Base-by-base conservation (phyloP, 1,284 basidiomycete genomes). In the Earliella scabrosa region DNA sequence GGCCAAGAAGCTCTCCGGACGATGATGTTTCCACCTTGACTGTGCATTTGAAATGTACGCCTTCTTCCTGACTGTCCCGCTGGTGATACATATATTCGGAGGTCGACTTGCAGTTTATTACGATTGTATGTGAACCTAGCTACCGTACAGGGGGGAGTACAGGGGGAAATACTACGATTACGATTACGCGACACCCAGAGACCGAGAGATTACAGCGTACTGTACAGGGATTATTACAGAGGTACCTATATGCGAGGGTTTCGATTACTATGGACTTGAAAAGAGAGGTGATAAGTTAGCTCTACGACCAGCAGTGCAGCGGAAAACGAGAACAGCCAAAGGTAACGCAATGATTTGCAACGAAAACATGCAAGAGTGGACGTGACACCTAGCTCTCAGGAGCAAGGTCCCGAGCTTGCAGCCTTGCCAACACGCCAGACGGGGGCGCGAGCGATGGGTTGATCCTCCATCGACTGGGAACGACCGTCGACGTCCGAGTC, bases 1-100 rank as follows among this genome's bases (percentile, higher is more conserved):
- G 3, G 61, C 58, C 39, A 43, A 56, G 40, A 52, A 51, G 45
- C 49, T 66, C 21, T 54, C 56, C 29, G 44, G 47, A 26, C 45
- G 16, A 8, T 26, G 18, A 56, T 8, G 27, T n/a, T n/a, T n/a
- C n/a, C n/a, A n/a, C n/a, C n/a, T n/a, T n/a, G n/a, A n/a, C n/a
- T n/a, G n/a, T n/a, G n/a, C n/a, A n/a, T n/a, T n/a, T n/a, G n/a
- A n/a, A n/a, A n/a, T n/a, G n/a, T n/a, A n/a, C n/a, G n/a, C n/a
- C n/a, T n/a, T n/a, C n/a, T n/a, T n/a, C n/a, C n/a, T n/a, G n/a
- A n/a, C n/a, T n/a, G n/a, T n/a, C n/a, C n/a, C n/a, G n/a, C n/a
- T n/a, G n/a, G n/a, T n/a, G n/a, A n/a, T n/a, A n/a, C n/a, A n/a
- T n/a, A n/a, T n/a, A n/a, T n/a, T n/a, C n/a, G n/a, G n/a, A n/a